Evolutionary conservation across 495 filamentous ascomycete species (phyloP).

Genomic region (Pyrenula aspistea): DNA sequence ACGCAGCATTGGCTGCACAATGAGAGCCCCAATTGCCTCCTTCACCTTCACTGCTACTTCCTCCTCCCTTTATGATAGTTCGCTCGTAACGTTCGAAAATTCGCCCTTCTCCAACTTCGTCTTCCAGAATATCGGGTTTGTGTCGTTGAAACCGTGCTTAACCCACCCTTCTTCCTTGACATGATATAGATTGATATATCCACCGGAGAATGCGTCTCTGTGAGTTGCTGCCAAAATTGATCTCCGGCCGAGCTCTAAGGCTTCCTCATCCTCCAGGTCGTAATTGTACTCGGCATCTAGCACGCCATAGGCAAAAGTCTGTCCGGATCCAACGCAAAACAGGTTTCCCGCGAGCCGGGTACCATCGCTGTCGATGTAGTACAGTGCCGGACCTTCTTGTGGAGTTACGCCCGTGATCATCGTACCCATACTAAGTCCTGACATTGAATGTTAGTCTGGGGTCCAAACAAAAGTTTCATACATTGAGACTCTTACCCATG

Average conservation of each 20-base stretch:
- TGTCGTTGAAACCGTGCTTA: conserved; percentile 93
- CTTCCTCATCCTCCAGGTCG: conserved; percentile 73
- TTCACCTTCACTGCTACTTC: too few relatives aligned
- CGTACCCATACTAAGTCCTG: conserved; percentile 95
- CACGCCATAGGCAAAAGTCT: conserved; percentile 98
- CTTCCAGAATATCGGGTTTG: conserved; percentile 97
- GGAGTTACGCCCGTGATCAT: conserved; percentile 98
- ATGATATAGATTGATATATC: conserved; percentile 96
- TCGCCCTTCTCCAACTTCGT: conserved; percentile 96
- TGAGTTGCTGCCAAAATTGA: conserved; percentile 96
- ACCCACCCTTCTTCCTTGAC: conserved; percentile 98
- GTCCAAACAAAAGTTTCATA: too few relatives aligned
- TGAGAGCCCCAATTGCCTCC: too few relatives aligned
- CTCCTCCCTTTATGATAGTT: conserved; percentile 29
- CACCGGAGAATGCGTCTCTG: conserved; percentile 93
- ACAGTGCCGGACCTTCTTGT: conserved; percentile 90
- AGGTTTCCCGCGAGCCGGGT: conserved; percentile 86
- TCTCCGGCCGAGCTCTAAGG: conserved; percentile 76
- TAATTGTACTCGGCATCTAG: conserved; percentile 90
- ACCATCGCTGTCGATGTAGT: conserved; percentile 98
- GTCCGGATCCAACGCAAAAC: conserved; percentile 95
- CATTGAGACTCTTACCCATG: too few relatives aligned
- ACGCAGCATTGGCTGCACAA: too few relatives aligned
- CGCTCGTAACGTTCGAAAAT: conserved; percentile 90
- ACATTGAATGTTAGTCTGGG: too few relatives aligned